Evolutionary conservation across 371 early-diverging fungal genomes (phyloP).

Genomic region (Phascolomyces articulosus): DNA sequence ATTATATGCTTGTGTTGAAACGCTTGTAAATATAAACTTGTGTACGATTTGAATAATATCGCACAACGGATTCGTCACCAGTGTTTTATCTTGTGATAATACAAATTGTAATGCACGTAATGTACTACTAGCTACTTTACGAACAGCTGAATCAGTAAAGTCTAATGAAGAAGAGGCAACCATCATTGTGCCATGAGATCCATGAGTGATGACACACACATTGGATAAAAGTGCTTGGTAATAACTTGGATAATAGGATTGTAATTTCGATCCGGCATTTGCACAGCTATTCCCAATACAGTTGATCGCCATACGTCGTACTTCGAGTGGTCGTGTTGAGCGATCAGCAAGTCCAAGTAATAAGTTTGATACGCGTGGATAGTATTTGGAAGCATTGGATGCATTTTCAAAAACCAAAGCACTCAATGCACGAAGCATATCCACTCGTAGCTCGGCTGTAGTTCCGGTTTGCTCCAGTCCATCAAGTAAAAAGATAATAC

Average conservation of each 20-base stretch:
- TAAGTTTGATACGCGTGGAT: constrained; percentile 26
- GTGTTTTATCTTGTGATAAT: constrained; percentile 40
- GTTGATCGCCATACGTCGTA: constrained; percentile 66
- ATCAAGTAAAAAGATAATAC: constrained; percentile 35
- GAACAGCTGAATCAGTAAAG: constrained; percentile 41
- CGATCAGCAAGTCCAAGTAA: constrained; percentile 35
- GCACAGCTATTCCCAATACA: constrained; percentile 64
- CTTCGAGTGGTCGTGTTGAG: constrained; percentile 41
- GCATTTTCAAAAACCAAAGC: constrained; percentile 54
- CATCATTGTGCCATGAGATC: constrained; percentile 38
- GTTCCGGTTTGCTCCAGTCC: constrained; percentile 27
- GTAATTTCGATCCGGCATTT: constrained; percentile 42
- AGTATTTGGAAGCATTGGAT: constrained; percentile 33
- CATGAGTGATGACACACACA: constrained; percentile 32
- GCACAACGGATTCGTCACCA: constrained; percentile 46
- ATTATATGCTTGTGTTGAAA: constrained; percentile 38
- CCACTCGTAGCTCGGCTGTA: constrained; percentile 30
- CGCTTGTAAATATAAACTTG: constrained; percentile 49
- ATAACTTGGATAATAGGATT: constrained; percentile 36
- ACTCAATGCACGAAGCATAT: constrained; percentile 49
- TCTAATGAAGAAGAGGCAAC: constrained; percentile 34
- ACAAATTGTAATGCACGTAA: constrained; percentile 53
- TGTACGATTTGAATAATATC: constrained; percentile 51
- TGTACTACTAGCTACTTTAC: constrained; percentile 56
- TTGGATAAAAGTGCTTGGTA: constrained; percentile 52